Evolutionary conservation across 2,329 filamentous ascomycete species (phyloP), one percentile per base, ranked within the genome.

Genomic region (Botryotinia globosa): DNA sequence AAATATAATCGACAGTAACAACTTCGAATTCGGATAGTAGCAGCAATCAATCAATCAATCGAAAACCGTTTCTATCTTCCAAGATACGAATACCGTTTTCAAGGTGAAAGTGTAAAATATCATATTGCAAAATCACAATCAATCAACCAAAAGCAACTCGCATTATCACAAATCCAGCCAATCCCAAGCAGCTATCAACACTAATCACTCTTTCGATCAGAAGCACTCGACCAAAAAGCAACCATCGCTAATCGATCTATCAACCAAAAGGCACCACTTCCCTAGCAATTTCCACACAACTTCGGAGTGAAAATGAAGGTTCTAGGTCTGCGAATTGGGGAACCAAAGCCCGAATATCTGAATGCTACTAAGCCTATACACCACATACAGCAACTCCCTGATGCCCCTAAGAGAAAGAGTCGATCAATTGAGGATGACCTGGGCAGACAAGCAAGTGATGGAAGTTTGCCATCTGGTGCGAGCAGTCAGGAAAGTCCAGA

Each of bases 361-460:
- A 37, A 65, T 44, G 69, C 34, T 51, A 20, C 54, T 42, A 48
- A 66, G 22, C 14, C 59, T 56, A 37, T 71, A 32, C 16, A 42
- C n/a, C 45, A 71, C 6, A 37, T 45, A 25, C 56, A 25, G 25
- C 59, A 62, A 14, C 18, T 32, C 20, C 59, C 22, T 12, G 25
- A 42, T 25, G 16, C 42, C 3, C 34, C 29, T 16, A 20, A 64
- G 42, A 48, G 42, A 20, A 29, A 71, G n/a, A n/a, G 14, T 18
- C 39, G 29, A 67, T 16, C 48, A 32, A 32, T 45, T 66, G 34
- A 54, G 32, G 45, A 66, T 42, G 5, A 37, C 34, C 73, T 72
- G n/a, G 62, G 65, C 18, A 68, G 48, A 12, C 37, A 44, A 32
- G 65, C 73, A 73, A 73, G 88, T 93, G 70, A 86, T 88, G 74